These are phyloP conservation scores for Dactylellina drechsleri DNA, from an alignment of 2,329 filamentous ascomycete genomes.

Conservation along the genomic window DNA sequence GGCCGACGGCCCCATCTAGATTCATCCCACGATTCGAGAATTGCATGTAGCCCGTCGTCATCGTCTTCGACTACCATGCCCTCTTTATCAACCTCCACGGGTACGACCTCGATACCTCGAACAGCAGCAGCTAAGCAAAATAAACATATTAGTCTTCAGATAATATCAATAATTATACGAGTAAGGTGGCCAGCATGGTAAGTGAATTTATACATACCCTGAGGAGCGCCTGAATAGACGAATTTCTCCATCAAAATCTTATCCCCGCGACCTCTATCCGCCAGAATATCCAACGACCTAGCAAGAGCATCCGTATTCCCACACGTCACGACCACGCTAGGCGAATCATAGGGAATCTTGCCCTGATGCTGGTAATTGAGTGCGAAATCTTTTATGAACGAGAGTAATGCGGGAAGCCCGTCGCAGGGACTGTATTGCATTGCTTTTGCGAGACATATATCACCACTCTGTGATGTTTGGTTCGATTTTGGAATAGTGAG, in stretches of 20 bases:
- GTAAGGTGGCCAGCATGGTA: neutral
- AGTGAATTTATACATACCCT: constrained; percentile 60
- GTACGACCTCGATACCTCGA: constrained; percentile 75
- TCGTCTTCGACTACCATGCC: constrained; percentile 79
- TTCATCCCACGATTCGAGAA: constrained; percentile 84
- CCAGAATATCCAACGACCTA: constrained; percentile 80
- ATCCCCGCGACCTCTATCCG: constrained; percentile 77
- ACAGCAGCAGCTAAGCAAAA: constrained; percentile 67
- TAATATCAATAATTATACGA: neutral
- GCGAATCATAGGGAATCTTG: constrained; percentile 66
- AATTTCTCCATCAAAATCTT: constrained; percentile 81
- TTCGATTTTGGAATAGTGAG: constrained; percentile 76
- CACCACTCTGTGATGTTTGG: constrained; percentile 67
- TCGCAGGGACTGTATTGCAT: constrained; percentile 87
- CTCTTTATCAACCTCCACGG: constrained; percentile 79
- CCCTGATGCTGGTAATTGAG: constrained; percentile 78
- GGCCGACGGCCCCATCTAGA: constrained; percentile 75
- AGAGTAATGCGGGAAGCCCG: constrained; percentile 81
- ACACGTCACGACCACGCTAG: constrained; percentile 79
- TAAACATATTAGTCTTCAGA: neutral
- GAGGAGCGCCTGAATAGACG: constrained; percentile 80
- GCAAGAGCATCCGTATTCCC: constrained; percentile 86
- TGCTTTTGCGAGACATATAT: constrained; percentile 74
- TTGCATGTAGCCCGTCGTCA: constrained; percentile 77
- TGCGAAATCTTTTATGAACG: constrained; percentile 81